Evolutionary conservation across 495 filamentous ascomycete species (phyloP).

Genomic region (Talaromyces adpressus): DNA sequence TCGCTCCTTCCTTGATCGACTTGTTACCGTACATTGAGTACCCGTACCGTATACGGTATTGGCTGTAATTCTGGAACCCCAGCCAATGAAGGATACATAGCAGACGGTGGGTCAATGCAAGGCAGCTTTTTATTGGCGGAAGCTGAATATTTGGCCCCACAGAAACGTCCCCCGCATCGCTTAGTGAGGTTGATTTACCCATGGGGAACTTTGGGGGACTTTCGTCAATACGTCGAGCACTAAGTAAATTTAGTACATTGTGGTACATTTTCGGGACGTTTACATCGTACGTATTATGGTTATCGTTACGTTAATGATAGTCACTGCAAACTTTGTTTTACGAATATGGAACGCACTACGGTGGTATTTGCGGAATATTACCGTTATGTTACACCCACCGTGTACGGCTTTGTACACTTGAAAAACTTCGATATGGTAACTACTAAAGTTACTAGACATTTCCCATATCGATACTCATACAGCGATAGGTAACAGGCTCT

Average conservation of each 20-base stretch:
- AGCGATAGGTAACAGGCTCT: neutral
- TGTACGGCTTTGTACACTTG: no score
- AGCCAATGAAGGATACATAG: neutral
- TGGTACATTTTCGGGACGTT: neutral
- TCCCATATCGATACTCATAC: neutral
- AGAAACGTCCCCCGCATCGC: neutral
- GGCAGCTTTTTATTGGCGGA: neutral
- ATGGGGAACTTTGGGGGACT: neutral
- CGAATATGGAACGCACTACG: no score
- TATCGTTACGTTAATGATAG: neutral
- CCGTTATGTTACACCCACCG: neutral
- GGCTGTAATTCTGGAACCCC: neutral
- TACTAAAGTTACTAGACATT: neutral
- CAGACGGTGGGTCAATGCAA: neutral
- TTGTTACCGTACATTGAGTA: neutral
- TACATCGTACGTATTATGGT: neutral
- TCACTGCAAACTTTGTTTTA: no score
- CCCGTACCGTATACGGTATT: neutral
- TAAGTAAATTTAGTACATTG: neutral
- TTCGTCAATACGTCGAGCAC: neutral
- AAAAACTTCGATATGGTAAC: neutral
- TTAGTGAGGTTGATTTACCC: neutral
- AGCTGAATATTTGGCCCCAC: neutral
- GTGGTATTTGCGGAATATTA: neutral
- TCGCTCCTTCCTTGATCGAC: neutral